Conservation (phyloP, 2,329 filamentous ascomycete genomes). For the Chrysosphaeria jannelii region DNA sequence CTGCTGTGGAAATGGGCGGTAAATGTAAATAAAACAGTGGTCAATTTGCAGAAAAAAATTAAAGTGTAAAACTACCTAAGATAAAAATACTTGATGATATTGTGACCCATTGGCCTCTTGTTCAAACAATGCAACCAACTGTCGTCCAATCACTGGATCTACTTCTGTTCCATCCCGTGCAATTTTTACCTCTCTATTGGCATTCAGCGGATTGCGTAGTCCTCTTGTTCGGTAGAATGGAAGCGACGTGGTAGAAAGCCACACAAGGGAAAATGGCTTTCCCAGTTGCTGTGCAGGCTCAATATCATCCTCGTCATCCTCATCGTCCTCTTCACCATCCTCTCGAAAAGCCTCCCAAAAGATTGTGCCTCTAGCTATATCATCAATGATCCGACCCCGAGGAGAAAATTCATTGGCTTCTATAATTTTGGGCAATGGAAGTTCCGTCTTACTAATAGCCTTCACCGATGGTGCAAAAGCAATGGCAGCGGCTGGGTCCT, state of each 20-base stretch:
- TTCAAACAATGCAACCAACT: conserved; percentile 54
- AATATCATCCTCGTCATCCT: neutral
- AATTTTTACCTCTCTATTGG: conserved; percentile 86
- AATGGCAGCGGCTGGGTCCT: conserved; percentile 39
- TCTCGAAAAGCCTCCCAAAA: conserved; percentile 62
- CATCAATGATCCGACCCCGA: conserved; percentile 66
- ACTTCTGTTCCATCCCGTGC: conserved; percentile 82
- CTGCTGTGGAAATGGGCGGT: too few relatives aligned
- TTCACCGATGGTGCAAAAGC: conserved; percentile 38
- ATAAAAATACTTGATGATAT: neutral
- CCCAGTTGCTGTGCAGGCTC: conserved; percentile 24
- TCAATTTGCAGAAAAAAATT: neutral
- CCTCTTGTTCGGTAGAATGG: conserved; percentile 76
- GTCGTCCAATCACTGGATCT: conserved; percentile 51
- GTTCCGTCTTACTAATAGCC: conserved; percentile 25
- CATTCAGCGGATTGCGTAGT: conserved; percentile 78
- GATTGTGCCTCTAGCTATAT: conserved; percentile 77
- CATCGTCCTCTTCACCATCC: conserved; percentile 5
- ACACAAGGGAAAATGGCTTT: conserved; percentile 73
- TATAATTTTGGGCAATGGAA: conserved; percentile 54
- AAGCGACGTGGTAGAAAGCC: conserved; percentile 55
- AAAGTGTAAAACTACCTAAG: neutral
- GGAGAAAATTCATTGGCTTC: conserved; percentile 51
- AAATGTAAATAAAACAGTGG: too few relatives aligned
- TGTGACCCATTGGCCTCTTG: too few relatives aligned